Evolutionary conservation across 2,329 filamentous ascomycete species (phyloP).

Genomic region (Ramularia endophylla): DNA sequence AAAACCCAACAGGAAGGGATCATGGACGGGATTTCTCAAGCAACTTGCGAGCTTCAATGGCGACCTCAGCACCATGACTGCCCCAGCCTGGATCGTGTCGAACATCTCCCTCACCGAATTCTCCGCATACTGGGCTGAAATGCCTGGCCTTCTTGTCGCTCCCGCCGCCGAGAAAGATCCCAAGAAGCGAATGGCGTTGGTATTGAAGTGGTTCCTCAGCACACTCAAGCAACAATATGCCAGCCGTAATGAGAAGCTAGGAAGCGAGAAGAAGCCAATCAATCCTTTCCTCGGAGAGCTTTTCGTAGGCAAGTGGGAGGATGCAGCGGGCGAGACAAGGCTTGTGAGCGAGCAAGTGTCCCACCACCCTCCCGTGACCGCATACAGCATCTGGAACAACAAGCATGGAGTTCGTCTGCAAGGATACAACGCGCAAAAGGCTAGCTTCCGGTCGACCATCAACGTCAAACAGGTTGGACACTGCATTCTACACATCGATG

Average conservation of each 20-base stretch:
- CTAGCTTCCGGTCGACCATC: constrained; percentile 88
- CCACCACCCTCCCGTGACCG: constrained; percentile 93
- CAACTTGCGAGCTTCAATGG: constrained; percentile 52
- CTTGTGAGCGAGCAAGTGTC: constrained; percentile 93
- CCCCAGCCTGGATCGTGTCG: constrained; percentile 51
- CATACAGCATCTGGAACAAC: constrained; percentile 85
- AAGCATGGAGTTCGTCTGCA: constrained; percentile 68
- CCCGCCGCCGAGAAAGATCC: constrained; percentile 74
- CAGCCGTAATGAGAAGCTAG: constrained; percentile 68
- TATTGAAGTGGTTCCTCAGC: constrained; percentile 94
- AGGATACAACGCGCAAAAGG: constrained; percentile 95
- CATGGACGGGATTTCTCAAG: constrained; percentile 47
- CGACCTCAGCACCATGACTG: constrained; percentile 51
- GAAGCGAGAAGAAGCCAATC: constrained; percentile 95
- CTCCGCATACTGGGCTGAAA: constrained; percentile 53
- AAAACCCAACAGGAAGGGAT: constrained; percentile 31
- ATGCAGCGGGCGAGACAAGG: constrained; percentile 72
- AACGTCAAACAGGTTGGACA: constrained; percentile 77
- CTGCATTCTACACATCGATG: constrained; percentile 70
- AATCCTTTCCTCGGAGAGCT: constrained; percentile 96
- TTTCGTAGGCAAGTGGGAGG: constrained; percentile 86
- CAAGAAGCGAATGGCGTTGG: constrained; percentile 73
- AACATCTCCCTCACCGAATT: constrained; percentile 52
- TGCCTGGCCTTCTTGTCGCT: constrained; percentile 65
- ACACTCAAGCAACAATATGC: constrained; percentile 84